phyloP scores from a whole-genome alignment of 768 basidiomycete genomes.

The Porphyrellus cyaneotinctus region DNA sequence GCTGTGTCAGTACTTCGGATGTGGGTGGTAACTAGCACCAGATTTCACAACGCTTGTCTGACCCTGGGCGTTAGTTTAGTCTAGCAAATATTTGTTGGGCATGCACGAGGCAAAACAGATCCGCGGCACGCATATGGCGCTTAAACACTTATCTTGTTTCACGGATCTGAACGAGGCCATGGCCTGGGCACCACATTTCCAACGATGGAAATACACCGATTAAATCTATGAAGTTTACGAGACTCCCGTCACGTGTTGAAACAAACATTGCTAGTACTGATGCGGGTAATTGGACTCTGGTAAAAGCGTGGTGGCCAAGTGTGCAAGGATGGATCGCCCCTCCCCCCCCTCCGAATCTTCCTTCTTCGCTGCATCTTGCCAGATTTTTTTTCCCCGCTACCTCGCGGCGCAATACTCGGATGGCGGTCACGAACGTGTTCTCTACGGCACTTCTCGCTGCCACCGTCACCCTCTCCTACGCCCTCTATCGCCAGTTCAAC shows the following conservation, averaged over 20 bases:
- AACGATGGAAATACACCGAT: neutral
- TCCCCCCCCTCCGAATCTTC: constrained; percentile 5
- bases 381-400: neutral
- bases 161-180: too few species aligned
- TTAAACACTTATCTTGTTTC: too few species aligned
- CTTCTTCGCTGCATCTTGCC: constrained; percentile 20
- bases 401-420: constrained; percentile 7
- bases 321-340: neutral
- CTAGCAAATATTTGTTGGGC: too few species aligned
- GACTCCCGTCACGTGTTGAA: constrained; percentile 15
- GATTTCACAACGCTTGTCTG: too few species aligned
- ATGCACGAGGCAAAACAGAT: too few species aligned
- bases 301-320: constrained; percentile 5
- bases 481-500: constrained; percentile 15
- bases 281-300: neutral
- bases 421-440: constrained; percentile 10
- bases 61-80: too few species aligned
- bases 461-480: constrained; percentile 13
- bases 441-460: constrained; percentile 21
- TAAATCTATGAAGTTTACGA: too few species aligned
- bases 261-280: too few species aligned
- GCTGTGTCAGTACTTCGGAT: too few species aligned
- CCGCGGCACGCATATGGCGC: too few species aligned
- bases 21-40: too few species aligned
- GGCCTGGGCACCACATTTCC: too few species aligned